phyloP scores from a whole-genome alignment of 805 yeast genomes.

The Nakazawaea wickerhamii region DNA sequence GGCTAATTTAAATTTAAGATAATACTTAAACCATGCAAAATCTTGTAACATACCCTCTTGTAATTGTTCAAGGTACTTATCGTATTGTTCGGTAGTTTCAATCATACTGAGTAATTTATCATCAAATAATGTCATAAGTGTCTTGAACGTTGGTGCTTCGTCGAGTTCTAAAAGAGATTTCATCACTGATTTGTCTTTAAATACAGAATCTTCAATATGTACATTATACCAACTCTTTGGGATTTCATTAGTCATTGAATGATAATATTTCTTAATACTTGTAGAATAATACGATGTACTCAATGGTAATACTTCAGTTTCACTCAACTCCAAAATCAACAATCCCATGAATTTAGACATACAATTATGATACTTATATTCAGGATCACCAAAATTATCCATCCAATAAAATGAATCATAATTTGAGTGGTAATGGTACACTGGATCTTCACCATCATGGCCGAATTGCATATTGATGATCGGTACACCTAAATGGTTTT shows the following conservation, averaged over 20 bases:
- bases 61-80: slow-evolving; percentile 39
- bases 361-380: slow-evolving; percentile 46
- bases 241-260: slow-evolving; percentile 18
- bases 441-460: slow-evolving; percentile 36
- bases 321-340: slow-evolving; percentile 46
- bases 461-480: slow-evolving; percentile 46
- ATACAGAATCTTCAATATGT: slow-evolving; percentile 6
- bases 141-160: slow-evolving; percentile 13
- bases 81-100: slow-evolving; percentile 36
- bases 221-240: slow-evolving; percentile 27
- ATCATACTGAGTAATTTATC: slow-evolving; percentile 16
- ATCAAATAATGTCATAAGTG: slow-evolving; percentile 11
- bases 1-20: slow-evolving; percentile 53
- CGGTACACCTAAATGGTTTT: slow-evolving; percentile 64
- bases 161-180: slow-evolving; percentile 14
- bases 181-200: slow-evolving; percentile 4
- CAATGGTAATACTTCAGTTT: slow-evolving; percentile 50
- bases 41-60: slow-evolving; percentile 53
- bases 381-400: slow-evolving; percentile 45
- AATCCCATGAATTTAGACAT: slow-evolving; percentile 58
- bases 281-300: slow-evolving; percentile 42
- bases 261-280: slow-evolving; percentile 33
- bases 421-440: slow-evolving; percentile 53
- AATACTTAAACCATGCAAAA: slow-evolving; percentile 71
- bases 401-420: slow-evolving; percentile 58